Evolutionary conservation across 805 yeast genomes (phyloP).

Genomic region (Yamadazyma philogaea): DNA sequence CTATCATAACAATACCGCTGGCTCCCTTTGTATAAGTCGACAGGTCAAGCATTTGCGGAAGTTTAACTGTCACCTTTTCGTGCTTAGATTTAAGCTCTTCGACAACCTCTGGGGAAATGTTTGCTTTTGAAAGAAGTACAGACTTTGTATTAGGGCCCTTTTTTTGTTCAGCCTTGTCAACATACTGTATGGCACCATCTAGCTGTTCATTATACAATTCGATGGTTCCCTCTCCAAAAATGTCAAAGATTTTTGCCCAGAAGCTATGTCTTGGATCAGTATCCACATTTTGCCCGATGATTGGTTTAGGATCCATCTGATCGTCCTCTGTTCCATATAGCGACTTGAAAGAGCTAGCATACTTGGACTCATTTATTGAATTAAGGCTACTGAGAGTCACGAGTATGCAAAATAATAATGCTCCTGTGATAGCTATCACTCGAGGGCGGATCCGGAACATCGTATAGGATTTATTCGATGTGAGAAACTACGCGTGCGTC

Average conservation of each 20-base stretch:
- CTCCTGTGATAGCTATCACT: not conserved
- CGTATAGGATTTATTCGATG: not conserved
- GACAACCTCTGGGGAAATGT: slow-evolving; percentile 21
- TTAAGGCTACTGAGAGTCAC: not conserved
- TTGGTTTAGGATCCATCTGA: slow-evolving; percentile 9
- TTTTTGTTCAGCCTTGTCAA: slow-evolving; percentile 18
- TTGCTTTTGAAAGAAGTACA: slow-evolving; percentile 24
- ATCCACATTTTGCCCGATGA: slow-evolving; percentile 13
- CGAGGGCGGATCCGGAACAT: slow-evolving; percentile 2
- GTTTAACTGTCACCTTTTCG: slow-evolving; percentile 15
- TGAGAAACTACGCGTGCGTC: not conserved
- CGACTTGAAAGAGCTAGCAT: slow-evolving; percentile 1
- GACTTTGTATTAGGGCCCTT: slow-evolving; percentile 21
- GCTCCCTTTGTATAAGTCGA: slow-evolving; percentile 21
- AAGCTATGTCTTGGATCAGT: slow-evolving; percentile 20
- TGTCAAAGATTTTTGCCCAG: slow-evolving; percentile 26
- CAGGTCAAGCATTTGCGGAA: slow-evolving; percentile 22
- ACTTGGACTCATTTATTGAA: not conserved
- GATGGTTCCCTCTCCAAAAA: slow-evolving; percentile 20
- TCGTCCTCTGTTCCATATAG: slow-evolving; percentile 1
- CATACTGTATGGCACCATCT: slow-evolving; percentile 20
- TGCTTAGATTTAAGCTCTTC: slow-evolving; percentile 24
- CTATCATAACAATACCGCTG: slow-evolving; percentile 33
- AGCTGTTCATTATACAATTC: slow-evolving; percentile 16
- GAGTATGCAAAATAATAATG: not conserved